phyloP scores from a whole-genome alignment of 1,139 yeast species.

The Nakaseomyces delphensis region DNA sequence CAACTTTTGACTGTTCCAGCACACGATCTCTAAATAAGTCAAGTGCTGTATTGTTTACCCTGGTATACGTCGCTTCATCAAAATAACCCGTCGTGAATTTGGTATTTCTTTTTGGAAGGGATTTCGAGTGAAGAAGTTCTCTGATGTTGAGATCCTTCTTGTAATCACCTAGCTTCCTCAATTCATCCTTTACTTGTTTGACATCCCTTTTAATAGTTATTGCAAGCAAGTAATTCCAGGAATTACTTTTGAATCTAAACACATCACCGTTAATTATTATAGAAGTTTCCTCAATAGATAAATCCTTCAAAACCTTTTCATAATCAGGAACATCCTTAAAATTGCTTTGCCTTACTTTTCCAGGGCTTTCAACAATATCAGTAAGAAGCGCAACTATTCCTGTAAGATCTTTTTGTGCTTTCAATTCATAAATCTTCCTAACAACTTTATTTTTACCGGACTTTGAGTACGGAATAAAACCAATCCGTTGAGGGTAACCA shows the following conservation, averaged over 20 bases:
- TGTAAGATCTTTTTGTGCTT: slow-evolving; percentile 17
- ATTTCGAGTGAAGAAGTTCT: slow-evolving; percentile 26
- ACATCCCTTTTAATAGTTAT: slow-evolving; percentile 28
- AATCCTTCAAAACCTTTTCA: slow-evolving; percentile 31
- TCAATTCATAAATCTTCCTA: slow-evolving; percentile 34
- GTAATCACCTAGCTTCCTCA: slow-evolving; percentile 10
- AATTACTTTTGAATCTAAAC: slow-evolving; percentile 31
- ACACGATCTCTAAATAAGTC: slow-evolving; percentile 12
- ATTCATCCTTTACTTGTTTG: slow-evolving; percentile 18
- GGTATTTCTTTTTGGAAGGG: slow-evolving; percentile 22
- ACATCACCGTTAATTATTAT: slow-evolving; percentile 71
- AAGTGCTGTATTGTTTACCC: slow-evolving; percentile 17
- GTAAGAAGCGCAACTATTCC: slow-evolving; percentile 27
- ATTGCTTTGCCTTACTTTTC: slow-evolving; percentile 8
- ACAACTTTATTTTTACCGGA: slow-evolving; percentile 24
- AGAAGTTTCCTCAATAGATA: slow-evolving; percentile 43
- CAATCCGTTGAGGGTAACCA: slow-evolving; percentile 72
- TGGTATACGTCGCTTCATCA: slow-evolving; percentile 25
- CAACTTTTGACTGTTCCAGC: slow-evolving; percentile 13
- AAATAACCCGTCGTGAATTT: slow-evolving; percentile 29
- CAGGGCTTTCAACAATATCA: slow-evolving; percentile 2
- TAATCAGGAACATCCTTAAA: slow-evolving; percentile 17
- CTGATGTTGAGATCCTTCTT: slow-evolving; percentile 19
- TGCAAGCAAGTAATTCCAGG: slow-evolving; percentile 31
- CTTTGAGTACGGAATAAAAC: slow-evolving; percentile 53